Evolutionary conservation across 257 asterid species (phyloP).

Genomic region (Solanum pennellii): DNA sequence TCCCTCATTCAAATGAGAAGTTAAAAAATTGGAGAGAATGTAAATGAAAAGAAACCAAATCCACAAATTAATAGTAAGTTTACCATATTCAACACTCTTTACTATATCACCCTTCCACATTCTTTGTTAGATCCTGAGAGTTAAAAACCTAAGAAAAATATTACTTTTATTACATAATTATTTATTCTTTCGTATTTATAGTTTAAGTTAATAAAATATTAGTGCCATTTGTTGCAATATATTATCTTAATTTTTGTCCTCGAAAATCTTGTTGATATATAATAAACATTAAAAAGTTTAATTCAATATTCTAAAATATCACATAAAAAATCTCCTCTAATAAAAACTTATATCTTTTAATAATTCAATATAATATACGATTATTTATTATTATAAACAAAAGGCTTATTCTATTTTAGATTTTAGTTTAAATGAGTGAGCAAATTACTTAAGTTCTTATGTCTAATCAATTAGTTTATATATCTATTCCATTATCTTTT

Average conservation of each 20-base stretch:
- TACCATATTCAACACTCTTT: no score
- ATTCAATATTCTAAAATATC: neutral
- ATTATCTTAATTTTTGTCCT: neutral
- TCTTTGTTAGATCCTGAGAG: neutral
- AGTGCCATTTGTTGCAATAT: neutral
- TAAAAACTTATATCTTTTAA: neutral
- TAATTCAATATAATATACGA: no score
- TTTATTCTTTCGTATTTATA: no score
- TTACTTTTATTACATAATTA: no score
- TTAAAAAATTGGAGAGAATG: no score
- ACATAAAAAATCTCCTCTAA: neutral
- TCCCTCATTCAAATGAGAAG: neutral
- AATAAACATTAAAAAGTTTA: neutral
- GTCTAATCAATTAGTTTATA: neutral
- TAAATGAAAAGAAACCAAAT: no score
- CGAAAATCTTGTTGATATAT: no score
- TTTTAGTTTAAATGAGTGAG: neutral
- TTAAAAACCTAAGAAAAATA: neutral
- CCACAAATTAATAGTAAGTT: no score
- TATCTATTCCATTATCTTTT: neutral
- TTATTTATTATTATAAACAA: neutral
- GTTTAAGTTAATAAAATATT: no score
- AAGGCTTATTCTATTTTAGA: neutral
- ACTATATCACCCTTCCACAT: neutral
- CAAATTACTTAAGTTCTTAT: no score